Evolutionary conservation across 441 rosid genomes (phyloP).

Genomic region (Croton laevigatus): DNA sequence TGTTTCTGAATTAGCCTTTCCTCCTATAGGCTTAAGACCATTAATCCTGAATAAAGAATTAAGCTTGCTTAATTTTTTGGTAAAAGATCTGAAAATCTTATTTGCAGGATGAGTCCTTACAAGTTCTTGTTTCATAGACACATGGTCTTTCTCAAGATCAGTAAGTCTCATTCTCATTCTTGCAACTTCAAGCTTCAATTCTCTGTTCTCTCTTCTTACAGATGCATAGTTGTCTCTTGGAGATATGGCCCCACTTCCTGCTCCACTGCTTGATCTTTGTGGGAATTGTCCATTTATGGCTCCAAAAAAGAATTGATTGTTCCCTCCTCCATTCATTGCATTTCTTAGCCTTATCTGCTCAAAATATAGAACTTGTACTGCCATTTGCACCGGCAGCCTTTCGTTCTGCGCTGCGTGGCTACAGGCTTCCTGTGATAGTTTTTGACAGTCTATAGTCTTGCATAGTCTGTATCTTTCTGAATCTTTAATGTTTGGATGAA

Average conservation of each 20-base stretch:
- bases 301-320: constrained; percentile 73
- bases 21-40: constrained; percentile 48
- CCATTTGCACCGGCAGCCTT: constrained; percentile 92
- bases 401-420: constrained; percentile 95
- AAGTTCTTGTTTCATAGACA: constrained; percentile 83
- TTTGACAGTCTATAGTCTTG: constrained; percentile 90
- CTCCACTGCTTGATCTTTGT: constrained; percentile 79
- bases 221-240: constrained; percentile 95
- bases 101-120: constrained; percentile 65
- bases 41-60: constrained; percentile 64
- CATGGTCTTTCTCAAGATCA: constrained; percentile 92
- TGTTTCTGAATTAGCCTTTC: constrained; percentile 53
- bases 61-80: constrained; percentile 76
- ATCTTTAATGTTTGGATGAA: constrained; percentile 88
- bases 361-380: constrained; percentile 85
- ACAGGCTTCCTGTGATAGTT: constrained; percentile 93
- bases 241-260: constrained; percentile 94
- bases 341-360: constrained; percentile 91
- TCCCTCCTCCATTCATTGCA: constrained; percentile 86
- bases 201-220: constrained; percentile 91
- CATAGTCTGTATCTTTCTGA: constrained; percentile 81
- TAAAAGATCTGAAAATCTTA: constrained; percentile 68
- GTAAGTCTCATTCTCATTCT: constrained; percentile 98
- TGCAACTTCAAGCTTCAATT: constrained; percentile 90
- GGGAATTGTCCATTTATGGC: constrained; percentile 69